These are phyloP conservation scores for Erodium maritimum DNA, from an alignment of 345 rosid genomes.

Conservation along the genomic window DNA sequence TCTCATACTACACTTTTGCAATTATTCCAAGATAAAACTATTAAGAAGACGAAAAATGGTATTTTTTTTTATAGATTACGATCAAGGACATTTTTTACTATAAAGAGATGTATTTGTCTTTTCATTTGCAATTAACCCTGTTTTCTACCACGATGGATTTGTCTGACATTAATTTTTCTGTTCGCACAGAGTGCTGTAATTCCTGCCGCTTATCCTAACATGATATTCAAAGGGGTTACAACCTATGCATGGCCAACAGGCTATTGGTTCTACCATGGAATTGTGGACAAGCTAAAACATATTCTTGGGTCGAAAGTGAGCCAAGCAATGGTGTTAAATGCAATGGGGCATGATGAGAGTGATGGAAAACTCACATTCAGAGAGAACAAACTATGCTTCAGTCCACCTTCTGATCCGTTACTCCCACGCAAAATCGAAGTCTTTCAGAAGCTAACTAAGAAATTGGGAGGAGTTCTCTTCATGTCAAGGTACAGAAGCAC, in stretches of 20 bases:
- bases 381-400: constrained; percentile 18
- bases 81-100: no score
- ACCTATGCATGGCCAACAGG: constrained; percentile 38
- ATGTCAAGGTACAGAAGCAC: constrained; percentile 34
- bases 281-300: constrained; percentile 23
- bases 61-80: no score
- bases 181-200: constrained; percentile 24
- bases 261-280: constrained; percentile 25
- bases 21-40: no score
- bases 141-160: no score
- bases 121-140: no score
- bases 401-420: constrained; percentile 25
- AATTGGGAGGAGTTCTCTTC: constrained; percentile 35
- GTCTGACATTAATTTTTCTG: background rate
- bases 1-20: no score
- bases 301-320: constrained; percentile 13
- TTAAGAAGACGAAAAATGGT: no score
- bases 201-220: constrained; percentile 30
- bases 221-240: constrained; percentile 29
- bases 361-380: constrained; percentile 25
- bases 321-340: constrained; percentile 24
- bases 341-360: constrained; percentile 31
- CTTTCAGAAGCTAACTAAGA: constrained; percentile 31
- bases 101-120: no score
- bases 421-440: constrained; percentile 18